phyloP scores from a whole-genome alignment of 805 yeast species.

The Candida insectorum region DNA sequence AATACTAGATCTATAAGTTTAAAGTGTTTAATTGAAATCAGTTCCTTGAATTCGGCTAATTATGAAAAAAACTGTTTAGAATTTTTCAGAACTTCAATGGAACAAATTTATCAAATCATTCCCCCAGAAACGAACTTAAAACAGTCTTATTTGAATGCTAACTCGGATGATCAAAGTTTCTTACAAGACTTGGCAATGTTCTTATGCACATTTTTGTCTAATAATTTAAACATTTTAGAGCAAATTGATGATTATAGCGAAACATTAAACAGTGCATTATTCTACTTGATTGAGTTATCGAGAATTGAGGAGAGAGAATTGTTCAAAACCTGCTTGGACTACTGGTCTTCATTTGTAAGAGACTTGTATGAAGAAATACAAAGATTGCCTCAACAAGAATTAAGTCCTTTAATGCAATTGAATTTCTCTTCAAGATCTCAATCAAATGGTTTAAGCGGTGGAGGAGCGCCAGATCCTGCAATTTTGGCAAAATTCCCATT shows the following conservation, averaged over 20 bases:
- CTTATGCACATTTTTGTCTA: conserved; percentile 75
- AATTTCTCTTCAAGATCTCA: conserved; percentile 31
- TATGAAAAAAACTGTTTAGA: conserved; percentile 55
- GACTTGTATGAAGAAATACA: conserved; percentile 84
- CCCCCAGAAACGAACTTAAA: conserved; percentile 73
- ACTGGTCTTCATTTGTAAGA: conserved; percentile 86
- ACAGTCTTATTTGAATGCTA: conserved; percentile 68
- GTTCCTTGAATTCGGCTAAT: conserved; percentile 59
- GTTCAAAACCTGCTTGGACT: conserved; percentile 92
- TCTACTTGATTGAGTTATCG: conserved; percentile 79
- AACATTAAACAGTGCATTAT: conserved; percentile 67
- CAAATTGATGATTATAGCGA: conserved; percentile 45
- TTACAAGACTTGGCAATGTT: conserved; percentile 94
- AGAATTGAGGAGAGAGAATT: conserved; percentile 93
- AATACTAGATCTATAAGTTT: conserved; percentile 82
- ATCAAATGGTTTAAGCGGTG: conserved; percentile 41
- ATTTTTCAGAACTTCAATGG: conserved; percentile 72
- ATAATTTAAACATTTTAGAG: conserved; percentile 68
- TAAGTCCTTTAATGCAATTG: conserved; percentile 75
- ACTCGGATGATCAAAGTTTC: conserved; percentile 84
- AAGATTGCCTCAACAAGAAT: conserved; percentile 65
- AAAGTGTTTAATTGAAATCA: conserved; percentile 90
- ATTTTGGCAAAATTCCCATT: conserved; percentile 73
- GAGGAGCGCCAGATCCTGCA: conserved; percentile 87
- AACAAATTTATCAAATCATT: conserved; percentile 62